These are phyloP conservation scores for Naumovozyma baii DNA, from an alignment of 805 yeast species.

Conservation along the genomic window DNA sequence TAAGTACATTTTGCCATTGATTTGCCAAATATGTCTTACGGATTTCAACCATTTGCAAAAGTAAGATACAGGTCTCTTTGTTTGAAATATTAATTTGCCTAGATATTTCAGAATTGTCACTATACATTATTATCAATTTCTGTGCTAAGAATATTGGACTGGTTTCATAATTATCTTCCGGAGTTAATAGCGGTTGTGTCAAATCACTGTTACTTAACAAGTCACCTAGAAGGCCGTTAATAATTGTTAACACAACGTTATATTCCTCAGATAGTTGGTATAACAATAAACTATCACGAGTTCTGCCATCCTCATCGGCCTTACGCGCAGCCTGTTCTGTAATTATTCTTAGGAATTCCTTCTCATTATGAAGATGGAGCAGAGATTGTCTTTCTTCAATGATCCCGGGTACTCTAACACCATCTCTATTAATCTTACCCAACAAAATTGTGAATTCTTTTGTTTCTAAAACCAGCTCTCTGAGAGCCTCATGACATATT, in stretches of 20 bases:
- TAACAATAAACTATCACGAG: slow-evolving; percentile 72
- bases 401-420: slow-evolving; percentile 71
- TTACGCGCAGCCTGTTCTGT: slow-evolving; percentile 76
- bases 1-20: slow-evolving; percentile 51
- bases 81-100: slow-evolving; percentile 44
- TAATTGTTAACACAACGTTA: slow-evolving; percentile 64
- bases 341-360: slow-evolving; percentile 55
- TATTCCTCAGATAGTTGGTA: slow-evolving; percentile 86
- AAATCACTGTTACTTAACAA: slow-evolving; percentile 61
- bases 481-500: slow-evolving; percentile 65
- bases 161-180: slow-evolving; percentile 36
- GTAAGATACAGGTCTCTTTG: slow-evolving; percentile 53
- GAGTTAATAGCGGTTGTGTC: slow-evolving; percentile 40
- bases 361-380: slow-evolving; percentile 47
- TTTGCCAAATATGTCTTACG: slow-evolving; percentile 47
- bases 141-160: slow-evolving; percentile 33
- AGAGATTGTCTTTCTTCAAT: slow-evolving; percentile 68
- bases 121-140: slow-evolving; percentile 29
- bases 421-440: slow-evolving; percentile 75
- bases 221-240: slow-evolving; percentile 73
- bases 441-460: slow-evolving; percentile 72
- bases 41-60: slow-evolving; percentile 60
- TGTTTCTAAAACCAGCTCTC: slow-evolving; percentile 78
- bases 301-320: slow-evolving; percentile 87
- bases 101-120: slow-evolving; percentile 50